Conservation (phyloP, 129 eudicot genomes). For the Kitagawia praeruptora region DNA sequence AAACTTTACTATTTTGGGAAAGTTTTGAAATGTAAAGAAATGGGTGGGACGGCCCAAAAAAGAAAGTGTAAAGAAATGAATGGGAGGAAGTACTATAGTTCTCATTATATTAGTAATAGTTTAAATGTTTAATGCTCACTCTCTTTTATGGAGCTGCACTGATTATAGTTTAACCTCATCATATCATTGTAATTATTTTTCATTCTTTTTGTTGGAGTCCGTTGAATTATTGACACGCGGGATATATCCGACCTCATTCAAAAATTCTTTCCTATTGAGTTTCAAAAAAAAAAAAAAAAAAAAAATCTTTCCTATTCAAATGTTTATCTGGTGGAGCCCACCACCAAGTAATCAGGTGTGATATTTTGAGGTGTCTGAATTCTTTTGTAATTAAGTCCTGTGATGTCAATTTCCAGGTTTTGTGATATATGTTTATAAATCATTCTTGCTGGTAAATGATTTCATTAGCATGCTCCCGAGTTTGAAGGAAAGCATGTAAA, state of each 20-base stretch:
- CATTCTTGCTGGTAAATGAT: constrained; percentile 20
- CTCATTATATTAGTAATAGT: neutral
- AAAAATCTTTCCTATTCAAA: too few relatives aligned
- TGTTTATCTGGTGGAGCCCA: neutral
- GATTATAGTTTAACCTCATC: neutral
- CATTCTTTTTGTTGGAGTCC: neutral
- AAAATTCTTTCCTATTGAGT: neutral
- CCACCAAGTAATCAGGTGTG: neutral
- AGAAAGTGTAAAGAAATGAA: too few relatives aligned
- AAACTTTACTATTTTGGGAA: too few relatives aligned
- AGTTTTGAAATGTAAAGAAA: too few relatives aligned
- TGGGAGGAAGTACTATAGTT: too few relatives aligned
- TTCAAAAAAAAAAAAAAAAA: too few relatives aligned
- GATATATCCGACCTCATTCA: neutral
- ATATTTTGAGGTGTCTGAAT: constrained; percentile 5
- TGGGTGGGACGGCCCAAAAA: too few relatives aligned
- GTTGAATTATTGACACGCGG: neutral
- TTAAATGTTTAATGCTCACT: neutral
- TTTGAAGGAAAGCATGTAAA: too few relatives aligned
- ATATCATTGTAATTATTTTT: neutral
- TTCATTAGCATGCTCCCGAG: too few relatives aligned
- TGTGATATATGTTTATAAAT: neutral
- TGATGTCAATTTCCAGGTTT: constrained; percentile 17
- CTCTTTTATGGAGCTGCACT: neutral
- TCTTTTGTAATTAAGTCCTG: constrained; percentile 10